phyloP scores from a whole-genome alignment of 495 filamentous ascomycete genomes.

The Hypoxylon fuscum region DNA sequence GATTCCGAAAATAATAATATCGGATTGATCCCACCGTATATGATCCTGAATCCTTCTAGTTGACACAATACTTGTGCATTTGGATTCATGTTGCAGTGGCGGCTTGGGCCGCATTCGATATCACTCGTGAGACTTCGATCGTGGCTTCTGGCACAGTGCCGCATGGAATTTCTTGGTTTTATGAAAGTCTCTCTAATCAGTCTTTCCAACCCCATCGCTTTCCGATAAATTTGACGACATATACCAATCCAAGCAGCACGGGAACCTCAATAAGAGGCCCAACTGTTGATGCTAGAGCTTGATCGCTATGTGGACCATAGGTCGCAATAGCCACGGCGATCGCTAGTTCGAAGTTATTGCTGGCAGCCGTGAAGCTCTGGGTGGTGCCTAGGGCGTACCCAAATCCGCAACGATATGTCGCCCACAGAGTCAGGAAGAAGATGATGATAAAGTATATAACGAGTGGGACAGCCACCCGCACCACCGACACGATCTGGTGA shows the following conservation, averaged over 20 bases:
- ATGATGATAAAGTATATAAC: constrained; percentile 81
- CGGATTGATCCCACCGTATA: too few species aligned
- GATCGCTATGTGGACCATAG: constrained; percentile 81
- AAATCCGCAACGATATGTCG: constrained; percentile 70
- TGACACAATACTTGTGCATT: too few species aligned
- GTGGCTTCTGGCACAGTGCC: too few species aligned
- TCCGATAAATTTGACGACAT: constrained; percentile 71
- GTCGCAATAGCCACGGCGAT: constrained; percentile 91
- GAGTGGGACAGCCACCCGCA: constrained; percentile 81
- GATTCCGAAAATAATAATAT: too few species aligned
- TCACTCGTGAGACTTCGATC: too few species aligned
- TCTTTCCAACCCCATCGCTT: constrained; percentile 66
- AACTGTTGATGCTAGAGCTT: constrained; percentile 89
- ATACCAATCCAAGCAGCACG: constrained; percentile 82
- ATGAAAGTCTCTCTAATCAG: constrained; percentile 38
- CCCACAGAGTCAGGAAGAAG: constrained; percentile 72
- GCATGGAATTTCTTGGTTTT: too few species aligned
- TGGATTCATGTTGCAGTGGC: too few species aligned
- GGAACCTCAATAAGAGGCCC: constrained; percentile 94
- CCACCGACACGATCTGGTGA: constrained; percentile 82
- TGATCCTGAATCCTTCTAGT: too few species aligned
- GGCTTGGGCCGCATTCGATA: too few species aligned
- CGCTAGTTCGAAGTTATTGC: constrained; percentile 94
- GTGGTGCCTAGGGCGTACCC: constrained; percentile 76
- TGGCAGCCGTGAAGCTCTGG: constrained; percentile 93